Evolutionary conservation across 495 filamentous ascomycete species (phyloP), one percentile per base, ranked within the genome.

Genomic region (Schizothecium vesticola): DNA sequence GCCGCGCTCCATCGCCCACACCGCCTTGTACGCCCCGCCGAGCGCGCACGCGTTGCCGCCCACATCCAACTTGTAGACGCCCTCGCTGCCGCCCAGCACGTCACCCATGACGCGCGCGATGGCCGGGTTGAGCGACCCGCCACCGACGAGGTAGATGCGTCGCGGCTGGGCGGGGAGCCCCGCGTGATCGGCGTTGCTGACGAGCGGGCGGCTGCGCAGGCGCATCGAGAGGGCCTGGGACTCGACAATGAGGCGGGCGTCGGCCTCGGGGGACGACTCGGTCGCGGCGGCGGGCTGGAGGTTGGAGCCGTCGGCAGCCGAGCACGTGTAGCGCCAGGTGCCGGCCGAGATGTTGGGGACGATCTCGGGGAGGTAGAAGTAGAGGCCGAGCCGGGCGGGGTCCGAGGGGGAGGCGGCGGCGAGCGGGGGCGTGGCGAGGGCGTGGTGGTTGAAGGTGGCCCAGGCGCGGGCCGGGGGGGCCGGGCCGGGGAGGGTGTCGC

Each of bases 1-100:
- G 23, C 76, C 73, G 31, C 92, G 80, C 80, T 97, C 93, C 33
- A 92, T 81, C 1, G 89, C 92, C 95, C 95, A 99, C 0, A 94
- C 89, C 61, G 95, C 94, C 80, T 97, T 97, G 77, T 99, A 97
- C n/a, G 94, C 95, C 21, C 92, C 93, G 12, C 94, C 95, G 10
- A 99, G 78, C 22, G 94, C 95, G 78, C 95, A 99, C 29, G 95
- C 94, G 79, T 97, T 97, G 7, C 93, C 92, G n/a, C 94, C 93
- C 24, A 97, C 90, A 77, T 98, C 94, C 3, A 99, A 86, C 79
- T 88, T 88, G 74, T 91, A 99, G 21, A 98, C 91, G 10, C 95
- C 95, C 64, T 98, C 95, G 5, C 82, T 83, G 7, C 93, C 91
- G 24, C 95, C 95, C 3, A 99, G 86, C 9, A 97, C 91, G 74